Base-by-base conservation (phyloP, 2,329 filamentous ascomycete species). In the Fusarium albosuccineum region DNA sequence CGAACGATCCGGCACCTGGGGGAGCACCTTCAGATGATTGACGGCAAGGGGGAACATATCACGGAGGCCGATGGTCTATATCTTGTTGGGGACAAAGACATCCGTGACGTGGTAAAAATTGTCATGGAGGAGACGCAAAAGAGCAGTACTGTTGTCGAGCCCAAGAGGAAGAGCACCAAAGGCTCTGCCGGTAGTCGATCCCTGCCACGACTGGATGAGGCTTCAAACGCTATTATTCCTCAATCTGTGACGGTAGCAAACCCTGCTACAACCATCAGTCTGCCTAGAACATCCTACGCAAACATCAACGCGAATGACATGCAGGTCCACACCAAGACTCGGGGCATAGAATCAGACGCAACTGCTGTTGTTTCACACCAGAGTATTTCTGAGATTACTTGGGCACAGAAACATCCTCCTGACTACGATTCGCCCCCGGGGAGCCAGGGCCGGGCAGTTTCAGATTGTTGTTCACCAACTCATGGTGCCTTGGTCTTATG, bases 221-320 rank as follows among this genome's bases (percentile, higher is more conserved):
- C 34, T 9, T 57, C 44, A 13, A 71, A 70, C 10, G 58, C 68
- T 1, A 77, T 79, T 33, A 59, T 70, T 13, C 68, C 72, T 6
- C 70, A 68, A 9, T 63, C 66, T 16, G 66, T 68, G 6, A 67
- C 64, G 7, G 45, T 57, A 9, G 72, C 72, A 14, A 76, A 78
- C 41, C 74, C 78, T 44, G 74, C 75, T 5, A 79, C 75, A 2
- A 80, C 77, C 1, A 73, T 80, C 41, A 79, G 68, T 58, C 22
- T 75, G 26, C 77, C 78, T 6, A 70, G 62, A 36, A 74, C 77
- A 10, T 72, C 74, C 2, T 78, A 78, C 33, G 61, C 77, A 7
- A 70, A 61, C 11, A 56, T 72, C 8, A 68, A 68, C 33, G 54
- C 64, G 9, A 54, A 49, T 2, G 68, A 76, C 48, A 66, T 68